Evolutionary conservation across 1,139 yeast genomes (phyloP), one percentile per base, ranked within the genome.

Genomic region (Taphrina flavorubra): DNA sequence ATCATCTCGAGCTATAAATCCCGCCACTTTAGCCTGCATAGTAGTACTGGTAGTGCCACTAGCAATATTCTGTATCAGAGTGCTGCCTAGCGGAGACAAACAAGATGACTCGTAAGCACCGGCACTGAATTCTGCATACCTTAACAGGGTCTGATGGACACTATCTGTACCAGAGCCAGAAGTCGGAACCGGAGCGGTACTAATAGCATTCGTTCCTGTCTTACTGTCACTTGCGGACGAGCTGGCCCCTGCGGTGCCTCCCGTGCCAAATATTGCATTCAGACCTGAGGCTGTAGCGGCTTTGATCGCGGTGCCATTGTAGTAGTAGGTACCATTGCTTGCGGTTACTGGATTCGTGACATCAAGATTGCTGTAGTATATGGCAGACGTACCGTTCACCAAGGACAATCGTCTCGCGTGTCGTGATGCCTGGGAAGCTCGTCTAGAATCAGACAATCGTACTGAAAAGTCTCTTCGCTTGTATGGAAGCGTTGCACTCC

Each of bases 51-150:
- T 18, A 25, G 36, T 10, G 20, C 31, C 39, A 13, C 57, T 47
- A 20, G 13, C 36, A 8, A 62, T 37, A 16, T 25, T 18, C 6
- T 51, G 58, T 13, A 62, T 14, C 18, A 62, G 37, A 14, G 37
- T 40, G 8, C 37, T 44, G 1, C 59, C 59, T 7, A 20, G n/a
- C 5, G 66, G 66, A 16, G 39, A 25, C 5, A 16, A 20, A 16
- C 66, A 62, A 7, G 49, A 14, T 5, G 51, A 18, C 13, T 39
- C 51, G n/a, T 62, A 62, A 36, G 51, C 47, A 8, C 51, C 59
- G 11, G 66, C 44, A 34, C 66, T 39, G 20, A 62, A 62, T 20
- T 62, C 42, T 36, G 59, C 66, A 39, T 62, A 62, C 6, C 66
- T 40, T 3, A 62, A 31, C 13, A 62, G 16, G 5, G 46, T 60